Evolutionary conservation across 352 stramenopile species (phyloP).

Genomic region (Globisporangium echinulatum): DNA sequence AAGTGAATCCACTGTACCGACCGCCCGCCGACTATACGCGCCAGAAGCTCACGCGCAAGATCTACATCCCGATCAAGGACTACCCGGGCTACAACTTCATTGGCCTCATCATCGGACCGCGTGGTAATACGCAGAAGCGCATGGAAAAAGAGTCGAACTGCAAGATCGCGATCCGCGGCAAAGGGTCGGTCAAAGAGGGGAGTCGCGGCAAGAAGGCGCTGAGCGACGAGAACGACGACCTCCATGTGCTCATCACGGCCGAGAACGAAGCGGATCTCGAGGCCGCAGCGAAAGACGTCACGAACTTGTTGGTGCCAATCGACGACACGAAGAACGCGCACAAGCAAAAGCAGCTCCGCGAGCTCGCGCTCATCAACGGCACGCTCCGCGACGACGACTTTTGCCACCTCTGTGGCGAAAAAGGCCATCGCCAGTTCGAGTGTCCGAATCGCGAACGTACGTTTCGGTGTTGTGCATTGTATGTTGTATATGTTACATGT

Average conservation of each 20-base stretch:
- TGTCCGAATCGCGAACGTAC: constrained; percentile 90
- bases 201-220: constrained; percentile 91
- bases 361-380: constrained; percentile 99
- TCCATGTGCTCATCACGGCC: constrained; percentile 93
- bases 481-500: constrained; percentile 11
- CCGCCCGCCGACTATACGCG: constrained; percentile 85
- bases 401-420: constrained; percentile 97
- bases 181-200: constrained; percentile 96
- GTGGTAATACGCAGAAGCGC: constrained; percentile 98
- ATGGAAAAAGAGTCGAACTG: constrained; percentile 98
- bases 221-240: constrained; percentile 94
- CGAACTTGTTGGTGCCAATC: constrained; percentile 87
- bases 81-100: constrained; percentile 99
- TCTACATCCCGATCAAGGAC: constrained; percentile 97
- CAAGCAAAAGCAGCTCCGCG: constrained; percentile 97
- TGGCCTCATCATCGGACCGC: constrained; percentile 97
- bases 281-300: constrained; percentile 82
- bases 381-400: constrained; percentile 97
- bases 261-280: constrained; percentile 86
- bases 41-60: constrained; percentile 92
- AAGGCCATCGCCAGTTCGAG: constrained; percentile 96
- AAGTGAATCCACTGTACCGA: constrained; percentile 90
- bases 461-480: constrained; percentile 6
- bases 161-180: constrained; percentile 98
- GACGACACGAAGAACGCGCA: constrained; percentile 93